These are phyloP conservation scores for Huntiella omanensis DNA, from an alignment of 2,329 filamentous ascomycete genomes.

Conservation along the genomic window DNA sequence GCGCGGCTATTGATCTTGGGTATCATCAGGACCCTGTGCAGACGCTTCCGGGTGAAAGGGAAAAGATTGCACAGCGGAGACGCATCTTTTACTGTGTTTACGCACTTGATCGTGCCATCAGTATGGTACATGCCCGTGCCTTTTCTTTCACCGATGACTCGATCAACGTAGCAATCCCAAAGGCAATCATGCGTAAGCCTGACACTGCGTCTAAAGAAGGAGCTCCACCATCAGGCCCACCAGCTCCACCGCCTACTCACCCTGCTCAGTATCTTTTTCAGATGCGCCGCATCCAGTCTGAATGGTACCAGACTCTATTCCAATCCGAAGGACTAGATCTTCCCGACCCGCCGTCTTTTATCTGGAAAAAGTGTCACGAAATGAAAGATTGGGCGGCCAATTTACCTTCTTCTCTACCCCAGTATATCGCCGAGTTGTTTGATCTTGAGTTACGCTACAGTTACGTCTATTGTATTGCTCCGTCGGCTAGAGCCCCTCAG, in stretches of 20 bases:
- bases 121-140: slow-evolving; percentile 67
- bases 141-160: slow-evolving; percentile 92
- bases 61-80: slow-evolving; percentile 56
- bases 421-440: slow-evolving; percentile 55
- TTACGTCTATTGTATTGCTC: slow-evolving; percentile 74
- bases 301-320: slow-evolving; percentile 77
- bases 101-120: slow-evolving; percentile 73
- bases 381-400: slow-evolving; percentile 68
- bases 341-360: slow-evolving; percentile 47
- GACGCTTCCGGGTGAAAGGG: slow-evolving; percentile 46
- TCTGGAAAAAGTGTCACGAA: slow-evolving; percentile 57
- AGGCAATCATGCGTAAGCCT: slow-evolving; percentile 20
- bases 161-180: slow-evolving; percentile 61
- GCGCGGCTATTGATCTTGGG: slow-evolving; percentile 74
- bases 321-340: slow-evolving; percentile 55
- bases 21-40: slow-evolving; percentile 78
- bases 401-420: slow-evolving; percentile 47
- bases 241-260: slow-evolving; percentile 29
- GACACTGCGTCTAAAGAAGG: slow-evolving; percentile 17
- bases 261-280: slow-evolving; percentile 63
- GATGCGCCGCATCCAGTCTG: slow-evolving; percentile 68
- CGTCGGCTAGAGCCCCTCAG: slow-evolving; percentile 52
- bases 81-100: slow-evolving; percentile 85
- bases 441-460: slow-evolving; percentile 81
- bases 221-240: slow-evolving; percentile 23